Conservation (phyloP, 441 rosid species). For the Adansonia grandidieri region DNA sequence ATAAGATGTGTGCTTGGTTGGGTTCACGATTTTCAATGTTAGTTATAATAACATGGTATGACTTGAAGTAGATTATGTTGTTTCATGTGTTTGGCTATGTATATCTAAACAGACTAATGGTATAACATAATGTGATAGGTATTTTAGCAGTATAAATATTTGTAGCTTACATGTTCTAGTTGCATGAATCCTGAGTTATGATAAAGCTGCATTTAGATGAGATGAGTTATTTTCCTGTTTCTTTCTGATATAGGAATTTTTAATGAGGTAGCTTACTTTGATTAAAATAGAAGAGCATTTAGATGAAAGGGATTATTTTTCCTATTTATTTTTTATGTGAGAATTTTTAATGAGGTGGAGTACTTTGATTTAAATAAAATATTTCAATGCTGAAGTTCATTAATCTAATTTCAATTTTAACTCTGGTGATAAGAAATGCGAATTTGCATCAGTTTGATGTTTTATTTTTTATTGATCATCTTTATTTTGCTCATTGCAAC, state of each 20-base stretch:
- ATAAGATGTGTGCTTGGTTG: too few species aligned
- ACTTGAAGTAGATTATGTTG: background rate
- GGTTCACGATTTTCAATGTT: too few species aligned
- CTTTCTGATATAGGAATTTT: background rate
- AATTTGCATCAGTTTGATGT: background rate
- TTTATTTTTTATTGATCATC: background rate
- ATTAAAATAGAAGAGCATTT: background rate
- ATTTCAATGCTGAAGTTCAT: too few species aligned
- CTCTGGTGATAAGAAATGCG: background rate
- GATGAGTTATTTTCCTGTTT: background rate
- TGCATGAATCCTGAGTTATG: background rate
- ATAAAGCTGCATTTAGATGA: background rate
- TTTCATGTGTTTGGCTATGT: background rate
- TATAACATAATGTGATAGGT: background rate
- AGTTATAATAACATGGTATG: background rate
- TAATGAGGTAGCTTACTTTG: background rate
- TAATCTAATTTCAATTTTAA: too few species aligned
- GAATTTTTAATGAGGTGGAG: too few species aligned
- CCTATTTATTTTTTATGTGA: too few species aligned
- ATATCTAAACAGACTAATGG: background rate
- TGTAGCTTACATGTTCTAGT: background rate
- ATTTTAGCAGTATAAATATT: background rate
- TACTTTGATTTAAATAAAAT: too few species aligned
- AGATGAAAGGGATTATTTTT: too few species aligned
- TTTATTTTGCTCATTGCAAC: slow-evolving; percentile 38